A percentile compares a stretch with the other conserved stretches of the same genome.
Conservation (phyloP, 768 basidiomycete species). For the Symmetrospora coprosmae region DNA sequence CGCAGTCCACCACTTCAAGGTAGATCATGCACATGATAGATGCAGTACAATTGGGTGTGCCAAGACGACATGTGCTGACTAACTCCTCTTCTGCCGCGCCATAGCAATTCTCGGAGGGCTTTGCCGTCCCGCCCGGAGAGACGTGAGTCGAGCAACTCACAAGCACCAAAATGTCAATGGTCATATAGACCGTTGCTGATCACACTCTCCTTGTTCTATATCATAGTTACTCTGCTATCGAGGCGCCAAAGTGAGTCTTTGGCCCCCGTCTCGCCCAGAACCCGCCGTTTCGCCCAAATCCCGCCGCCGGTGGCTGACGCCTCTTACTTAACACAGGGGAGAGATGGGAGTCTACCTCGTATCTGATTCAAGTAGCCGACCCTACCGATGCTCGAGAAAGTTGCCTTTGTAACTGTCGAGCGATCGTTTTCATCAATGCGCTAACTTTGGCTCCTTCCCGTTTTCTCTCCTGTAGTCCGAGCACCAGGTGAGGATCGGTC, state of each 20-base stretch:
- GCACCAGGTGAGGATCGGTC: slow-evolving; percentile 70
- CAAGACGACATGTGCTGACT: not conserved
- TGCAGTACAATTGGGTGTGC: too few relatives aligned
- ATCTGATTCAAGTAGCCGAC: slow-evolving; percentile 88
- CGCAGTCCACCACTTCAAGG: slow-evolving; percentile 99
- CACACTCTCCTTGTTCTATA: too few relatives aligned
- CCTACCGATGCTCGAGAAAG: slow-evolving; percentile 94
- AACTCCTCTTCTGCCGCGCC: slow-evolving; percentile 34
- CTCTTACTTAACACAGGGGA: too few relatives aligned
- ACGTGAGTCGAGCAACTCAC: too few relatives aligned
- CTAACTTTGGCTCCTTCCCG: too few relatives aligned
- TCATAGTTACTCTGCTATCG: slow-evolving; percentile 94
- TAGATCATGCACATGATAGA: too few relatives aligned
- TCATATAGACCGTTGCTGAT: slow-evolving; percentile 83
- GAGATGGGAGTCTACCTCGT: slow-evolving; percentile 99
- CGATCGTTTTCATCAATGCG: too few relatives aligned
- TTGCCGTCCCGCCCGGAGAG: slow-evolving; percentile 73
- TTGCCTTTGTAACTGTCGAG: too few relatives aligned
- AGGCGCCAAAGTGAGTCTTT: slow-evolving; percentile 78
- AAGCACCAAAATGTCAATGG: slow-evolving; percentile 67
- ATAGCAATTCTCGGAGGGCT: slow-evolving; percentile 71
- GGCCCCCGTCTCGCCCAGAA: not conserved
- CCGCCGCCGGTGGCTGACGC: too few relatives aligned
- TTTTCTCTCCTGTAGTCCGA: too few relatives aligned
- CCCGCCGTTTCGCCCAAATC: slow-evolving; percentile 51